Evolutionary conservation across 495 filamentous ascomycete genomes (phyloP).

Genomic region (Penicillium cinerascens): DNA sequence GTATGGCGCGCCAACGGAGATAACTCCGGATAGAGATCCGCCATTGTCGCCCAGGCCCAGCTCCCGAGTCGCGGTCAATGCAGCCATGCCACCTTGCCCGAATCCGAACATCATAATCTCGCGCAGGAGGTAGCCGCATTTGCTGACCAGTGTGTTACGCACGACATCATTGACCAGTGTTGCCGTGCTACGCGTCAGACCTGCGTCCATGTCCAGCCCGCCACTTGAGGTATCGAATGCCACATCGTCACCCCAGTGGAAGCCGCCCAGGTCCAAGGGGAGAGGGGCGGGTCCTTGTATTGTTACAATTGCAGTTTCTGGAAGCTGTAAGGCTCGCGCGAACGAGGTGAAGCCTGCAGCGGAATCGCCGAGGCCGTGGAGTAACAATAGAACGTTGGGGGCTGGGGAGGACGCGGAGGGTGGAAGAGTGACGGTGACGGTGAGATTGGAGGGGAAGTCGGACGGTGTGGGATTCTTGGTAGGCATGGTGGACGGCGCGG

Average conservation of each 20-base stretch:
- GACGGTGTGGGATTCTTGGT: conserved; percentile 32
- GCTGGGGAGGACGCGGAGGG: conserved; percentile 34
- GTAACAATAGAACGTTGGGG: conserved; percentile 76
- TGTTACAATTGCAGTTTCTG: conserved; percentile 74
- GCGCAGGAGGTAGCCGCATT: conserved; percentile 64
- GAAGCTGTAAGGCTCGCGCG: conserved; percentile 68
- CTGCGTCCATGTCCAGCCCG: conserved; percentile 73
- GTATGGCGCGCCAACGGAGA: conserved; percentile 74
- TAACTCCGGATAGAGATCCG: conserved; percentile 52
- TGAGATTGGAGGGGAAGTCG: conserved; percentile 52
- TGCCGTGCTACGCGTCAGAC: conserved; percentile 56
- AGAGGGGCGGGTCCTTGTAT: conserved; percentile 70
- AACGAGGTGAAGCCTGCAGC: conserved; percentile 66
- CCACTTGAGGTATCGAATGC: conserved; percentile 58
- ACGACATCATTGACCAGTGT: conserved; percentile 58
- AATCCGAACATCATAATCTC: conserved; percentile 81
- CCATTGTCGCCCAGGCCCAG: conserved; percentile 23
- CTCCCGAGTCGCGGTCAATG: conserved; percentile 54
- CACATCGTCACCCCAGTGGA: conserved; percentile 93
- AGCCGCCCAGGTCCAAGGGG: conserved; percentile 71
- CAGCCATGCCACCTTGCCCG: conserved; percentile 83
- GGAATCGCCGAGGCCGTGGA: conserved; percentile 88
- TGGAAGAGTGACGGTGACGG: conserved; percentile 43
- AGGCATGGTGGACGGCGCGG: conserved; percentile 26
- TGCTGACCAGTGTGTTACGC: conserved; percentile 54